Base-by-base conservation (phyloP, 179 eudicot species). In the Patellifolia procumbens region DNA sequence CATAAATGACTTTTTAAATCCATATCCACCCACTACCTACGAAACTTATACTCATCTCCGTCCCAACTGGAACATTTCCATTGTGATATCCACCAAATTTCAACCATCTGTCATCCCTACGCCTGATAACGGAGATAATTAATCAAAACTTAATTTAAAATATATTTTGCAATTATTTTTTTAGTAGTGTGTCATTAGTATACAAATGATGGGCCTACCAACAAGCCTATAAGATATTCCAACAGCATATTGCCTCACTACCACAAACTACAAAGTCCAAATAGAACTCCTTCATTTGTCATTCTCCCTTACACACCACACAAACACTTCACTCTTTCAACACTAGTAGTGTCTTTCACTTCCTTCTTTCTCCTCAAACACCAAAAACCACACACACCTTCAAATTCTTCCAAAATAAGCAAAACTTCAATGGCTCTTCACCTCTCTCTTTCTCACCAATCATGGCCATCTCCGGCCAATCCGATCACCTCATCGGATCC, bases 381-480 rank as follows among this genome's bases (percentile, higher is more conserved):
- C 4, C 43, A 12, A 20, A 31, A 59, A 39, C 45, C 0, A 7
- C 45, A 39, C 45, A 39, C n/a, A n/a, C 34, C 34, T 77, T 37
- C 37, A n/a, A 26, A 28, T 8, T 22, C 22, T 22, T 11, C 29
- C 48, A 69, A 52, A 65, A 48, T 48, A 17, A 37, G 13, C 10
- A 16, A 10, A 3, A 53, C 9, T 32, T 74, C 39, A 84, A 84
- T 84, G 87, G 85, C 87, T 52, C 74, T 82, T 28, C 80, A 83
- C n/a, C 49, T 85, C 74, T 75, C 85, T 0, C 56, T 78, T 20
- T 70, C 77, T 13, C 83, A 79, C 17, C 77, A 75, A 16, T 64
- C 87, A 52, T 85, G 85, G 85, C 37, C 74, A 58, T 49, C 78
- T 1, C 17, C 73, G 29, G 31, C 79, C 16, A 72, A 75, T 11